Conservation (phyloP, 2,329 filamentous ascomycete species). For the Fusarium zealandicum region DNA sequence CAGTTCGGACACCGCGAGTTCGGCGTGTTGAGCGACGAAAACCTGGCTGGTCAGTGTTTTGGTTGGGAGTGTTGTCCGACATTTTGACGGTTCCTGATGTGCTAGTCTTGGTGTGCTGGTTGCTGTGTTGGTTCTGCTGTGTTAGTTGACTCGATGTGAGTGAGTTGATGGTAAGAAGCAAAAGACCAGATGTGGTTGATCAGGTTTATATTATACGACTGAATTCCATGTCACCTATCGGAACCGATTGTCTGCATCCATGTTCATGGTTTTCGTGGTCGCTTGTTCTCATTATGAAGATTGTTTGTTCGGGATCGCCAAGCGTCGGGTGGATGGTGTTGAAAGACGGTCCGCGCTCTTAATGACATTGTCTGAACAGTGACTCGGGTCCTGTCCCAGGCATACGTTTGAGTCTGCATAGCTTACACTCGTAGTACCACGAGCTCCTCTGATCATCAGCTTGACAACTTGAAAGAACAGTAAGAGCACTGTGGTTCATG, state of each 20-base stretch:
- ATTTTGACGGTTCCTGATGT: not conserved
- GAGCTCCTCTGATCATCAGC: no score
- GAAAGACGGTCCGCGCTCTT: no score
- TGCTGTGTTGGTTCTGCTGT: not conserved
- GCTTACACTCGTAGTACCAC: not conserved
- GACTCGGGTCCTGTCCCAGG: not conserved
- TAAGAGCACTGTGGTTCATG: no score
- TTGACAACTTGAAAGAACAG: no score
- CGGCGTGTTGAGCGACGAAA: slow-evolving; percentile 7
- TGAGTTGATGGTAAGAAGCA: not conserved
- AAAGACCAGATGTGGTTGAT: not conserved
- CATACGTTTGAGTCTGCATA: not conserved
- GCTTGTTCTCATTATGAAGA: not conserved
- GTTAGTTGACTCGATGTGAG: not conserved
- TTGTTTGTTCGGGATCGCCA: not conserved
- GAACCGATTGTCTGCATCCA: not conserved
- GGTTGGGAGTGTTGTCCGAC: not conserved
- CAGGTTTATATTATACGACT: not conserved
- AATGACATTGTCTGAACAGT: slow-evolving; percentile 3
- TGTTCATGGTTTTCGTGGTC: not conserved
- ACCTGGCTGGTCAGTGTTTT: not conserved
- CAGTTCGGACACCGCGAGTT: slow-evolving; percentile 2
- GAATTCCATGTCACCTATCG: not conserved
- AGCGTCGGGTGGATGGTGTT: no score
- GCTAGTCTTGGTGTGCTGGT: not conserved